Evolutionary conservation across 257 asterid genomes (phyloP).

Genomic region (Solanum pinnatisectum): DNA sequence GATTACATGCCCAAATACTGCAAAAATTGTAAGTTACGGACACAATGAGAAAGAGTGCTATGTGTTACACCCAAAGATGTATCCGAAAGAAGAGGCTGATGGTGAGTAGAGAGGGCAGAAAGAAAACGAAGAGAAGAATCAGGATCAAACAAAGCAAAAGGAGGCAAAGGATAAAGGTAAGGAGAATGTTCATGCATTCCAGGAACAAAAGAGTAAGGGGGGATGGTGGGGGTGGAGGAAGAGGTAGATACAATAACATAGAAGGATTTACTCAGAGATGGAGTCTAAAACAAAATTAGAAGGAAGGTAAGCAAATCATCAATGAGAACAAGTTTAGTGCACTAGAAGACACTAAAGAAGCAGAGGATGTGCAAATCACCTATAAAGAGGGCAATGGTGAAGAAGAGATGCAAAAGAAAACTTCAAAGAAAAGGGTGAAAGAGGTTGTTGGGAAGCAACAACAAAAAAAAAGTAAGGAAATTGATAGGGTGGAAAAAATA

Average conservation of each 20-base stretch:
- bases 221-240: not conserved
- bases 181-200: not conserved
- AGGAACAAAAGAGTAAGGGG: not conserved
- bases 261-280: not conserved
- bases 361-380: not conserved
- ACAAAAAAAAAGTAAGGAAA: too few species aligned
- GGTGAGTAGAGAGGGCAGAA: not conserved
- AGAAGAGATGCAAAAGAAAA: too few species aligned
- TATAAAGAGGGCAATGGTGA: too few species aligned
- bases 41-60: not conserved
- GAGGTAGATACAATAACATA: not conserved
- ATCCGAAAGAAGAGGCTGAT: not conserved
- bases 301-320: not conserved
- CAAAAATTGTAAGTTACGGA: not conserved
- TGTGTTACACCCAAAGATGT: not conserved
- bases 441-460: too few species aligned
- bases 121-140: too few species aligned
- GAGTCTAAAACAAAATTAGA: not conserved
- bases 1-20: not conserved
- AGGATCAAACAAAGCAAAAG: not conserved
- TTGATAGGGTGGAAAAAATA: too few species aligned
- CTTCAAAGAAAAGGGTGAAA: too few species aligned
- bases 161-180: not conserved
- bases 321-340: not conserved
- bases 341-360: not conserved